Evolutionary conservation across 139 green algal genomes (phyloP).

Genomic region (Marvania coccoides): DNA sequence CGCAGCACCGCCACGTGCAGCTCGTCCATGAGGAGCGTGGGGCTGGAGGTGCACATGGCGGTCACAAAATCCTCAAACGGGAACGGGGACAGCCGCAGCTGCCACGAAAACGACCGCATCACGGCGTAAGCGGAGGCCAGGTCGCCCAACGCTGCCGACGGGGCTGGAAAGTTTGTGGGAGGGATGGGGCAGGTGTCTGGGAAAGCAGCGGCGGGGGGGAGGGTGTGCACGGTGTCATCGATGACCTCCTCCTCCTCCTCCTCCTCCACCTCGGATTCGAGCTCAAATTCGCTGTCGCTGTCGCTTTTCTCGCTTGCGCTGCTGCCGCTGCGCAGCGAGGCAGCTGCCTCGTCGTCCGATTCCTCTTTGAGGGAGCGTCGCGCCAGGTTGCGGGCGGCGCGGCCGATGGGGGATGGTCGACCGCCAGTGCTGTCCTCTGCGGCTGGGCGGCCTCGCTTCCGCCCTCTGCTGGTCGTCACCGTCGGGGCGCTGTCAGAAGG

Average conservation of each 20-base stretch:
- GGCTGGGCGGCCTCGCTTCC: no score
- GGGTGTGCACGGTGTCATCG: not conserved
- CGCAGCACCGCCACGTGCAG: conserved; percentile 47
- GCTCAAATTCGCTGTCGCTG: conserved; percentile 1
- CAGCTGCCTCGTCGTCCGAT: not conserved
- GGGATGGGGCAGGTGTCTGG: not conserved
- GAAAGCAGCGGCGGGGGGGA: not conserved
- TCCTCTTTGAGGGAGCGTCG: no score
- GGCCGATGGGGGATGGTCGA: no score
- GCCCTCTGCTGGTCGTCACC: no score
- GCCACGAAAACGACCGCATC: conserved; percentile 69
- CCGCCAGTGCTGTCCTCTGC: no score
- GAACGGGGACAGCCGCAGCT: conserved; percentile 67
- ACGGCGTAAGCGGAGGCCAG: conserved; percentile 48
- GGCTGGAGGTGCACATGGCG: conserved; percentile 23
- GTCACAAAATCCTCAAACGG: conserved; percentile 36
- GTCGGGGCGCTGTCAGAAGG: no score
- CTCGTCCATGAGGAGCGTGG: conserved; percentile 47
- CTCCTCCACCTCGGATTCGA: not conserved
- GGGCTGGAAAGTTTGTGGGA: not conserved
- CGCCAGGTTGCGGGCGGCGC: no score
- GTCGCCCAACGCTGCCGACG: conserved; percentile 26
- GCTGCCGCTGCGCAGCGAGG: not conserved
- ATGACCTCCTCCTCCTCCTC: not conserved
- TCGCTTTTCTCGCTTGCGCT: not conserved